These are phyloP conservation scores for Populus tremula DNA, from an alignment of 345 rosid species.

Conservation along the genomic window DNA sequence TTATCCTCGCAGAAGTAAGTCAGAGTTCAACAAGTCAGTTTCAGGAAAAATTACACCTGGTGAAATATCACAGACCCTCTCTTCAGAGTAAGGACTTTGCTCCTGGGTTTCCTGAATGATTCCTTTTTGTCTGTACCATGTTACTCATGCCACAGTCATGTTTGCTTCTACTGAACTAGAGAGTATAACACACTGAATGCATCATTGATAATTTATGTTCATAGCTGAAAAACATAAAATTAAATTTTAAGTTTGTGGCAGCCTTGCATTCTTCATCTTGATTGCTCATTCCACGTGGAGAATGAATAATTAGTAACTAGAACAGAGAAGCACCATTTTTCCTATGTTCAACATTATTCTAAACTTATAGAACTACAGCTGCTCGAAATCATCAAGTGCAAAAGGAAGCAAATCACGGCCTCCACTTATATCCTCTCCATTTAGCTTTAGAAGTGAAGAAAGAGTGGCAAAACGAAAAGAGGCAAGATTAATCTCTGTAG, in stretches of 20 bases:
- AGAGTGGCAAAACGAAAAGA: slow-evolving; percentile 79
- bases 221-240: too few relatives aligned
- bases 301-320: slow-evolving; percentile 1
- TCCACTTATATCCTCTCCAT: slow-evolving; percentile 45
- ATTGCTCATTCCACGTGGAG: background rate
- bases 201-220: too few relatives aligned
- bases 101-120: background rate
- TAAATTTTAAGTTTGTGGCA: background rate
- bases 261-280: background rate
- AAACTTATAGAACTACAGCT: slow-evolving; percentile 31
- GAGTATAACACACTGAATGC: background rate
- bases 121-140: background rate
- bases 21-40: slow-evolving; percentile 34
- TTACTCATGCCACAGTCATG: background rate
- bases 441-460: slow-evolving; percentile 78
- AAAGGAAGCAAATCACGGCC: slow-evolving; percentile 44
- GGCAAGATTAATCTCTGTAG: slow-evolving; percentile 37
- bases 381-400: slow-evolving; percentile 36
- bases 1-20: slow-evolving; percentile 32
- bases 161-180: background rate
- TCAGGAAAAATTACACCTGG: slow-evolving; percentile 34
- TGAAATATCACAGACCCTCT: slow-evolving; percentile 27
- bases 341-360: slow-evolving; percentile 8
- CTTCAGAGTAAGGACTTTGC: slow-evolving; percentile 36
- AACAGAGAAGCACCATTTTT: background rate